Evolutionary conservation across 2,329 filamentous ascomycete genomes (phyloP), one percentile per base, ranked within the genome.

Genomic region (Aureobasidium subglaciale): DNA sequence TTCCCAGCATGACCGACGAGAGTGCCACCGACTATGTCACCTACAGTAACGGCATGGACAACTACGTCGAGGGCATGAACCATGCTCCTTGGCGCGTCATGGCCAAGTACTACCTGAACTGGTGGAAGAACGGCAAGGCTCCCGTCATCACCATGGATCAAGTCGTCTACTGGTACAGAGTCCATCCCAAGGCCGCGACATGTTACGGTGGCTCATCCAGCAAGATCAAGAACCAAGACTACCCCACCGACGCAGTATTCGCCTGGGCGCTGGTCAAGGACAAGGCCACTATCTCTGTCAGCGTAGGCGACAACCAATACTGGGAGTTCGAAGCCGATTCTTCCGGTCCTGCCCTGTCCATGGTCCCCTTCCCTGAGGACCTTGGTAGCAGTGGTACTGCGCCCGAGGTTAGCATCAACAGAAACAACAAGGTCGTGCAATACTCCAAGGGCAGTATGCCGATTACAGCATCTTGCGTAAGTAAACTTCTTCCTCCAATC

Each of bases 141-240:
- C 69, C 69, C 15, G 56, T 58, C 20, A 64, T 70, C 57, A 66
- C 63, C 48, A 59, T 63, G 61, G 69, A 71, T 56, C 66, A 68
- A 38, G 67, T 71, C 42, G 63, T 71, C 58, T 70, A 64, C 65
- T 71, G 69, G 69, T 69, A 71, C 60, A 67, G 69, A 57, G 62
- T 67, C 18, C 69, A 71, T 59, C 67, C 68, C 56, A 70, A 70
- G 58, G 61, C 58, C 4, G 65, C 65, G 11, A 37, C 63, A 46
- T 71, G 69, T 57, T 56, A 59, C 20, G 65, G 63, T 16, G 68
- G 69, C 49, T 62, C 65, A 4, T 63, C 63, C 2, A 62, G 58
- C 18, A 61, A 56, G 45, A 65, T 70, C 50, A 64, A 65, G 56
- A 71, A 71, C 63, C 59, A 61, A 42, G 56, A 64, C 2, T 65